A percentile compares a stretch with the other conserved stretches of the same genome.
phyloP scores from a whole-genome alignment of 208 protist species.

The Naegleria gruberi region DNA sequence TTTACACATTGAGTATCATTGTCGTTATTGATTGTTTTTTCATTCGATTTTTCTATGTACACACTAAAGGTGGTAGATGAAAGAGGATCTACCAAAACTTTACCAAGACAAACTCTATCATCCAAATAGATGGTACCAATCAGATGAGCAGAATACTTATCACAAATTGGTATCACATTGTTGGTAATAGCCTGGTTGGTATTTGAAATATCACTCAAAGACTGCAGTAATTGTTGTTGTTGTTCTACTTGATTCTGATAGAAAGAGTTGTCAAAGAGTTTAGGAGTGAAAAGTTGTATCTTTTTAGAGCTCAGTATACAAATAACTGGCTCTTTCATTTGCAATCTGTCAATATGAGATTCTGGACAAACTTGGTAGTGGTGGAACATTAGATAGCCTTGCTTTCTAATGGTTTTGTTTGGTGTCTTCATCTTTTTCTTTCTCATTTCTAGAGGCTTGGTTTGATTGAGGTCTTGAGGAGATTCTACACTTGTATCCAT shows the following conservation, averaged over 20 bases:
- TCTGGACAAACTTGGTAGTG: background rate
- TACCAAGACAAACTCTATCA: background rate
- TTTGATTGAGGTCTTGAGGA: background rate
- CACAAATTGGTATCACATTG: background rate
- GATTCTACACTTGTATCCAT: too few relatives aligned
- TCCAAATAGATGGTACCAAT: background rate
- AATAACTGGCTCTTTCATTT: background rate
- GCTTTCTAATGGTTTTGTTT: background rate
- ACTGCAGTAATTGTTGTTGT: background rate
- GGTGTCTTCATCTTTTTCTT: background rate
- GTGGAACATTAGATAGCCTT: background rate
- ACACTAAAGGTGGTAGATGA: background rate
- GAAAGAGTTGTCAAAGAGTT: too few relatives aligned
- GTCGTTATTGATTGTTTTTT: background rate
- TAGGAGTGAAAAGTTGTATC: background rate
- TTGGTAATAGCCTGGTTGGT: background rate
- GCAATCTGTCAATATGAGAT: background rate
- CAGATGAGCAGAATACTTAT: background rate
- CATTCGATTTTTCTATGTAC: background rate
- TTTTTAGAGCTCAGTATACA: background rate
- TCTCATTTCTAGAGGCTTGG: background rate
- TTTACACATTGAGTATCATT: too few relatives aligned
- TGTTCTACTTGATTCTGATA: background rate
- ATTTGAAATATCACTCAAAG: background rate
- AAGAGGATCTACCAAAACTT: background rate